phyloP scores from a whole-genome alignment of 345 rosid genomes.

The Euphorbia pulcherrima region DNA sequence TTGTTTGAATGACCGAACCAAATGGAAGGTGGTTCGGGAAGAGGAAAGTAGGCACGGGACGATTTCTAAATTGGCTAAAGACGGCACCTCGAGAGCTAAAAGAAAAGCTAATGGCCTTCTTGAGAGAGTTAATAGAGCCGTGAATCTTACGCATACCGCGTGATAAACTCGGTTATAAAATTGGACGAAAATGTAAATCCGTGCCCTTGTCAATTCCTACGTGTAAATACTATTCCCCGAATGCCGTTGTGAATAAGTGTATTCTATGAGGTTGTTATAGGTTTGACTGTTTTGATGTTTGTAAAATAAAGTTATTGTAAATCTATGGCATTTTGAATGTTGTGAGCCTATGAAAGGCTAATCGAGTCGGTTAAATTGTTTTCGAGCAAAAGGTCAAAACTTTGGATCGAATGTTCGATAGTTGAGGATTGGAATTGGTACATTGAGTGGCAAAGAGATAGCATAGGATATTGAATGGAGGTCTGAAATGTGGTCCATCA shows the following conservation, averaged over 20 bases:
- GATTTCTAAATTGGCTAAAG: conserved; percentile 65
- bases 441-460: conserved; percentile 21
- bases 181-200: conserved; percentile 27
- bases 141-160: conserved; percentile 82
- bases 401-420: no score
- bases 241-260: conserved; percentile 42
- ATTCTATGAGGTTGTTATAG: conserved; percentile 5
- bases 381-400: neutral
- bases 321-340: neutral
- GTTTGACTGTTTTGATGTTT: neutral
- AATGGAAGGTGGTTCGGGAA: conserved; percentile 69
- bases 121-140: conserved; percentile 61
- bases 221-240: conserved; percentile 41
- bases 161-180: conserved; percentile 39
- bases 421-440: no score
- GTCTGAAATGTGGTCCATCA: conserved; percentile 34
- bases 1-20: conserved; percentile 68
- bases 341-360: no score
- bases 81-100: conserved; percentile 90
- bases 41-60: conserved; percentile 64
- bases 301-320: neutral
- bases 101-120: conserved; percentile 82
- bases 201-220: conserved; percentile 14
- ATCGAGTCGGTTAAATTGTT: no score
- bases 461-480: neutral